Base-by-base conservation (phyloP, 2,329 filamentous ascomycete species). In the Cytospora piceae region DNA sequence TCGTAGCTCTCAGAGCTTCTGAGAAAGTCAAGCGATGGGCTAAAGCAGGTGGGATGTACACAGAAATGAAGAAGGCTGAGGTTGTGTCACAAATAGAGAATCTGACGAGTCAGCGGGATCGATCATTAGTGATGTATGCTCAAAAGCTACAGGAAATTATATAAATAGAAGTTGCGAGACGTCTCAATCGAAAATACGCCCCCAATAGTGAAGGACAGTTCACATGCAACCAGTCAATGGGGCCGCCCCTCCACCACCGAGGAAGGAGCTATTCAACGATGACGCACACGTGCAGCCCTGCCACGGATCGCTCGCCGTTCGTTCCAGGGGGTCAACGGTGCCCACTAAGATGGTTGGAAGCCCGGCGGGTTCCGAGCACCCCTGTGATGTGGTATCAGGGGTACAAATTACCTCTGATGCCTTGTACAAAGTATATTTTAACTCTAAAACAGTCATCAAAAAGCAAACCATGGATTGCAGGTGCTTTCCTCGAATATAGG, bases 21-120 rank as follows among this genome's bases (percentile, higher is more conserved):
- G 15, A 57, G 37, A n/a, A 57, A 42, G 60, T 32, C 29, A 39
- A 63, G 52, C 20, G 39, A 37, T 17, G 11, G 22, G n/a, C 29
- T 14, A 29, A 29, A 49, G 37, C 52, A 49, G 34, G 29, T 17
- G 24, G 8, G 49, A 32, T 20, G 34, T 37, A 62, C 32, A 37
- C 52, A 27, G 46, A 53, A 37, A 56, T 62, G 31, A 62, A 62
- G 20, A 27, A 57, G 31, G 14, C 29, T 57, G 61, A 57, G 22
- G 61, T 49, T 39, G 52, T 42, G 60, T 62, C 39, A 14, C 60
- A 51, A 49, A 22, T 20, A 62, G 39, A 57, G 20, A 17, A 37
- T 57, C 39, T 51, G 53, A 63, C 53, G 8, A 42, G 37, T 29
- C 52, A 49, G 52, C 31, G 27, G 20, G 42, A 53, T 51, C 37